These are phyloP conservation scores for Amanita pseudoporphyria DNA, from an alignment of 768 basidiomycete genomes.

Conservation along the genomic window DNA sequence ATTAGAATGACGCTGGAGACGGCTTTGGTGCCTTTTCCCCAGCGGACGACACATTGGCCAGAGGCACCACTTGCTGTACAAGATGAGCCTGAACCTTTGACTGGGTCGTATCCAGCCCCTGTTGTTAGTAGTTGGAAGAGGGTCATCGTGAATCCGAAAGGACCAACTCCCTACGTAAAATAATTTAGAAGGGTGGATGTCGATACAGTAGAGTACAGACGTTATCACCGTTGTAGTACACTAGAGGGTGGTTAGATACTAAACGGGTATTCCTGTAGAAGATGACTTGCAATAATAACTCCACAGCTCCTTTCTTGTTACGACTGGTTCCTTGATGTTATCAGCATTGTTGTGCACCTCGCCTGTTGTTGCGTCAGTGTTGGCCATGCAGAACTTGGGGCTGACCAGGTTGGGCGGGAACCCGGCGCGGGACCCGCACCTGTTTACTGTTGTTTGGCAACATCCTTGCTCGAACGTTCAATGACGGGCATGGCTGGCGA, in stretches of 20 bases:
- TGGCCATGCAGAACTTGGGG: too few species aligned
- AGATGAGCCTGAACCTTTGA: conserved; percentile 58
- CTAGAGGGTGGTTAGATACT: conserved; percentile 23
- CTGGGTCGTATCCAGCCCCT: conserved; percentile 66
- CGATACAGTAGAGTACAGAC: conserved; percentile 24
- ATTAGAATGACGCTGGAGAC: conserved; percentile 72
- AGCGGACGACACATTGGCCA: conserved; percentile 70
- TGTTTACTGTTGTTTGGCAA: not conserved
- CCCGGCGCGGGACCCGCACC: too few species aligned
- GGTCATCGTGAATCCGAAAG: conserved; percentile 59
- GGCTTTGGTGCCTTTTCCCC: conserved; percentile 63
- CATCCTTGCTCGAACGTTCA: not conserved
- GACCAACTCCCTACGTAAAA: conserved; percentile 50
- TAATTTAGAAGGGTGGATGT: not conserved
- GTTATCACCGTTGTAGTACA: conserved; percentile 78
- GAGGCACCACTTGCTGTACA: conserved; percentile 50
- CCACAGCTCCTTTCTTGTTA: conserved; percentile 70
- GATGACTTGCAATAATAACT: conserved; percentile 52
- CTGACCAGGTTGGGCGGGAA: too few species aligned
- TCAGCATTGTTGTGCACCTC: too few species aligned
- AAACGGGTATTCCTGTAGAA: not conserved
- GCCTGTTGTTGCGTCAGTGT: too few species aligned
- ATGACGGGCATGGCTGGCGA: conserved; percentile 29
- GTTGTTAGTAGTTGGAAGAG: conserved; percentile 65
- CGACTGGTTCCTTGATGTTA: conserved; percentile 48